phyloP scores from a whole-genome alignment of 2,329 filamentous ascomycete genomes.

The Pseudocercospora ulei region DNA sequence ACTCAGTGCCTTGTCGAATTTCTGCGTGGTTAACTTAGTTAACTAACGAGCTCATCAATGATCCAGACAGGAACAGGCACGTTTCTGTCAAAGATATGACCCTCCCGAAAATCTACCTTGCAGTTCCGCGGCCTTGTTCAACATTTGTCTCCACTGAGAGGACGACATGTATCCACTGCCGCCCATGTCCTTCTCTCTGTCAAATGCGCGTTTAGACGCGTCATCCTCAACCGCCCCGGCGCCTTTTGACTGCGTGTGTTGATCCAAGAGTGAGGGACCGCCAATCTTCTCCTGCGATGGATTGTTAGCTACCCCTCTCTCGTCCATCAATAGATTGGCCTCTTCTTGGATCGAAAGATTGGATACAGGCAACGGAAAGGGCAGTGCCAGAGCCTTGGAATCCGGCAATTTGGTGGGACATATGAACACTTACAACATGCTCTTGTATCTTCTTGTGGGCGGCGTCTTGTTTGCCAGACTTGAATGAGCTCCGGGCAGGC shows the following conservation, averaged over 20 bases:
- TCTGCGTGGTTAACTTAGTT: too few species aligned
- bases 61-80: too few species aligned
- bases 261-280: slow-evolving; percentile 41
- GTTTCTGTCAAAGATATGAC: slow-evolving; percentile 49
- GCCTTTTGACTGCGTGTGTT: slow-evolving; percentile 40
- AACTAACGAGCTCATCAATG: too few species aligned
- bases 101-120: slow-evolving; percentile 71
- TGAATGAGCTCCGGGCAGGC: slow-evolving; percentile 13
- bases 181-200: slow-evolving; percentile 88
- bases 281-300: slow-evolving; percentile 36
- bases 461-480: slow-evolving; percentile 17
- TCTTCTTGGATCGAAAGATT: too few species aligned
- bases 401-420: background rate
- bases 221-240: slow-evolving; percentile 61
- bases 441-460: slow-evolving; percentile 44
- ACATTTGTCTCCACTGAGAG: slow-evolving; percentile 64
- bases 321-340: too few species aligned
- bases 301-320: too few species aligned
- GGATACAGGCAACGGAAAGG: too few species aligned
- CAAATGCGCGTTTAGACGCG: slow-evolving; percentile 78
- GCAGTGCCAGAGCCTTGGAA: background rate
- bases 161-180: slow-evolving; percentile 57
- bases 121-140: slow-evolving; percentile 72
- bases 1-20: too few species aligned
- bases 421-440: slow-evolving; percentile 46